Evolutionary conservation across 2,329 filamentous ascomycete genomes (phyloP), one percentile per base, ranked within the genome.

Genomic region (Thielaviopsis euricoi): DNA sequence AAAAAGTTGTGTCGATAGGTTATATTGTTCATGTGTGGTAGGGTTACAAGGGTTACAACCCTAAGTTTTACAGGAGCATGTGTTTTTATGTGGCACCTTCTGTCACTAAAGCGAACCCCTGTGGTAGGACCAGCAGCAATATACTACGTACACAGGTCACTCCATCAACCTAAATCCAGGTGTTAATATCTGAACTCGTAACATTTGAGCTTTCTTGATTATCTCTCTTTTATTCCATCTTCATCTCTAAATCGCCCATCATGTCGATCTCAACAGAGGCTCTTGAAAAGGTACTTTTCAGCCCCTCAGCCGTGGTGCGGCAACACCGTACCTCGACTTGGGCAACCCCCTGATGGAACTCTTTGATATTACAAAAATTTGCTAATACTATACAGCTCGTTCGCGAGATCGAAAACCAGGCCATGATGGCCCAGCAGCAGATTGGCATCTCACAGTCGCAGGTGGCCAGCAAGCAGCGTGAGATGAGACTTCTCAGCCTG

Each of bases 221-320:
- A 21, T 26, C n/a, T 21, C 7, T 48, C 17, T 19, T 46, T n/a
- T 19, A 5, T 48, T 48, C 13, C 17, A 12, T 43, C 17, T 21
- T 48, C 7, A 10, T 5, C n/a, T 10, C 22, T 23, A 50, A 5
- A 46, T 19, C 22, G 55, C 60, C 60, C 66, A 79, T 65, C 55
- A 96, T 97, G 91, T 88, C 91, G 57, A 93, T 97, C 65, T 85
- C 90, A 57, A 95, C 94, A 67, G 88, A 95, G 74, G 89, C 90
- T 60, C 76, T 97, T 63, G 87, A 95, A 70, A 95, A 96, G 85
- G 91, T 91, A 68, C 61, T 15, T 10, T n/a, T n/a, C n/a, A n/a
- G n/a, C 26, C 22, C n/a, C 51, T 2, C 21, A n/a, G 46, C 23
- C 9, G 46, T 21, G 53, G 23, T 7, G 12, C 23, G n/a, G n/a